Evolutionary conservation across 179 eudicot species (phyloP), one percentile per base, ranked within the genome.

Genomic region (Silene vulgaris): DNA sequence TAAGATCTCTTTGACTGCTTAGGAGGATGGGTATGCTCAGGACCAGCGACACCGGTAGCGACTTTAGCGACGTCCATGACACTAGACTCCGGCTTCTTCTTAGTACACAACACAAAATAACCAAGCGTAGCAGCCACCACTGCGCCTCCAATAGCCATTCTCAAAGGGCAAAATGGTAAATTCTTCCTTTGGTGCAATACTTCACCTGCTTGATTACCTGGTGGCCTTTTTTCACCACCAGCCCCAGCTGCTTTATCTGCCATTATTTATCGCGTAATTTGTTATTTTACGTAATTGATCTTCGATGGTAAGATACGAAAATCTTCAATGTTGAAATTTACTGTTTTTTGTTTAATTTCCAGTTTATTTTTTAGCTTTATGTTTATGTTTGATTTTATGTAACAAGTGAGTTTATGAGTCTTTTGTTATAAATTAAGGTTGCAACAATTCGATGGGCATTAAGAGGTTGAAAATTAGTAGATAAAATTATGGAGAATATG

Each of bases 31-130:
- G 88, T 81, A 62, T 82, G 50, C 1, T 70, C 77, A 0, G 90
- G 81, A 6, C n/a, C 30, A 4, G 71, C 71, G 5, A 80, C 76
- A 29, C 87, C 88, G 2, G 85, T 76, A 35, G 81, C 73, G 14
- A 86, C 90, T 37, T 73, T 82, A 0, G 90, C 90, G 6, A 88
- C 89, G 63, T 90, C 92, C 1, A 83, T 3, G 59, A 90, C 92
- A 1, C 86, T 63, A 60, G 96, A 90, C 28, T 89, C 89, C 0
- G 91, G 87, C 78, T 89, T 90, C 75, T 90, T 90, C 73, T 86
- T 77, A 28, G 90, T 74, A 67, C 85, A 90, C 66, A 90, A 76
- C 26, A 85, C 76, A 3, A 85, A 63, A 70, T 79, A 87, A 43
- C 82, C 88, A 1, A 89, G 26, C 54, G 78, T 60, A 4, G 54